Evolutionary conservation across 768 basidiomycete genomes (phyloP), one percentile per base, ranked within the genome.

Genomic region (Trametes villosa): DNA sequence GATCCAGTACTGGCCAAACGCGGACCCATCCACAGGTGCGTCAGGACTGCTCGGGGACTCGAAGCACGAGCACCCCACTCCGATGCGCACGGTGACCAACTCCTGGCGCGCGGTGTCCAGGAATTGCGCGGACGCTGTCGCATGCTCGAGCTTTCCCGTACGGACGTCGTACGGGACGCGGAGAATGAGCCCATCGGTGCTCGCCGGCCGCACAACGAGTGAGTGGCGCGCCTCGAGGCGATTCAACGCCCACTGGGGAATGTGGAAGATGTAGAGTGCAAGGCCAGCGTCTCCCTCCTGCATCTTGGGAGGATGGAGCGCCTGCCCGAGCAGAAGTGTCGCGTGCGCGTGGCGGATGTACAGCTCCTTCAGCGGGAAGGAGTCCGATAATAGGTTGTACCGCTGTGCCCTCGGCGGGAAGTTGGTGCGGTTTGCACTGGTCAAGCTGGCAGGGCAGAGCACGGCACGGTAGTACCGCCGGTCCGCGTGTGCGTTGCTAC

Each of bases 341-440:
- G 48, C 48, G n/a, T 49, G 33, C n/a, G 31, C 31, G 48, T 49
- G 48, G 48, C 48, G 48, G 31, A 49, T 49, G 31, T 49, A 49
- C 17, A 49, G 17, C 29, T 49, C 18, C 30, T 33, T 31, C 17
- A 22, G 30, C n/a, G 27, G 17, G 13, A 49, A 49, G 4, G n/a
- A n/a, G n/a, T 5, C 2, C 20, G 48, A 15, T 18, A 49, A 49
- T 7, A 24, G 30, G 48, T 33, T n/a, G 29, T 49, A 33, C 29
- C 20, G 11, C 42, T 44, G 27, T 2, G 48, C 11, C 48, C 30
- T 15, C 9, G 17, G 11, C 48, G 48, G 31, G 30, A 49, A 31
- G 30, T 12, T n/a, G n/a, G n/a, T n/a, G n/a, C n/a, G n/a, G n/a
- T n/a, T n/a, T n/a, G n/a, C n/a, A n/a, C n/a, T n/a, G n/a, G n/a